Evolutionary conservation across 768 basidiomycete genomes (phyloP).

Genomic region (Tricholoma hemisulphureum): DNA sequence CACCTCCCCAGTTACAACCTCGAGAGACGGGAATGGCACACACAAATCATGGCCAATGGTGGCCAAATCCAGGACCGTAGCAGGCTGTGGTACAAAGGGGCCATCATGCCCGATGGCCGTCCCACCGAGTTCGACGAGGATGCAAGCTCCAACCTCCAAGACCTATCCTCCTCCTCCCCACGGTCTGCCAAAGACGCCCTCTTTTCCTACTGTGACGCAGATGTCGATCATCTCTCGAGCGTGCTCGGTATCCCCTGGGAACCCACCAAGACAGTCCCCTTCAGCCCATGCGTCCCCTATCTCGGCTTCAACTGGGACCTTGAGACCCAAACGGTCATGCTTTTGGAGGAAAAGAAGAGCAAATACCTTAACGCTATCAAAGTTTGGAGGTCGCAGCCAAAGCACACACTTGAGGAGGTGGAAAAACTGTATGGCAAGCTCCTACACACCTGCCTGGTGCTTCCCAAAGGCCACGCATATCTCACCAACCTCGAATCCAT

Average conservation of each 20-base stretch:
- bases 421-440: constrained; percentile 10
- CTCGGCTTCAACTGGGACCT: too few relatives aligned
- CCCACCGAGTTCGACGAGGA: too few relatives aligned
- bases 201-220: constrained; percentile 21
- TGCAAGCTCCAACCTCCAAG: background rate
- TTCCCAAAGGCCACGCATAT: background rate
- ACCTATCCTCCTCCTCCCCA: too few relatives aligned
- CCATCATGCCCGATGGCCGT: background rate
- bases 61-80: too few relatives aligned
- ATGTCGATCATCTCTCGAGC: constrained; percentile 36
- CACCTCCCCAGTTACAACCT: constrained; percentile 24
- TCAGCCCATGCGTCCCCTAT: constrained; percentile 8
- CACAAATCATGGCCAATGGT: too few relatives aligned
- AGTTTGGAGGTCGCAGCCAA: too few relatives aligned
- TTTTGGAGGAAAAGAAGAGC: constrained; percentile 9
- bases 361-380: too few relatives aligned
- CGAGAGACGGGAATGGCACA: background rate
- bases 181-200: constrained; percentile 10
- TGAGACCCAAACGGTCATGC: constrained; percentile 4
- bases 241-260: constrained; percentile 31
- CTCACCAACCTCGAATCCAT: too few relatives aligned
- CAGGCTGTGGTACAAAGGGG: too few relatives aligned
- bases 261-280: constrained; percentile 18
- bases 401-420: too few relatives aligned
- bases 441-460: background rate